Percentiles rank a stretch among this genome's conserved stretches.
Conservation (phyloP, 73 alveolate genomes). For the Paramecium sonneborni region DNA sequence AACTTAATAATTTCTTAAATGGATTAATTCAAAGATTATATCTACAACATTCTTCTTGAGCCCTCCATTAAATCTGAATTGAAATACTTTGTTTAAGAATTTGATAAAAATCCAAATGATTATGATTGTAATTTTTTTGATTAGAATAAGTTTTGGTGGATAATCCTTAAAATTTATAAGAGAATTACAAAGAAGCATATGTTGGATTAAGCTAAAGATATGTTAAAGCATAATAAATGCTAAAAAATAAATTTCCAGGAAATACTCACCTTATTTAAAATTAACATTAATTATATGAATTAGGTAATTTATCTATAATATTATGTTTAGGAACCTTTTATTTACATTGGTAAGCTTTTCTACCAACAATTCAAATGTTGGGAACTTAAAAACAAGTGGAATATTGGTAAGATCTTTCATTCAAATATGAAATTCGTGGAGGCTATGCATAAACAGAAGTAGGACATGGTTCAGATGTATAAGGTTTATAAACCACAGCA, state of each 20-base stretch:
- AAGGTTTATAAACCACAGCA: conserved; percentile 67
- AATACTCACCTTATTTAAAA: neutral
- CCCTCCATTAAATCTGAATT: neutral
- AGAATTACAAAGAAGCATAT: neutral
- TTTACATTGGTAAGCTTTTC: neutral
- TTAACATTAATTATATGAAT: neutral
- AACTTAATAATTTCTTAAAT: neutral
- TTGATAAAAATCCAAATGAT: neutral
- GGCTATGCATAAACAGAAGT: conserved; percentile 74
- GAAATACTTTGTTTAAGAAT: neutral
- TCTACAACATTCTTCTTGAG: neutral
- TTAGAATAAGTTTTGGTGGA: neutral
- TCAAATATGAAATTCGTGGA: conserved; percentile 58
- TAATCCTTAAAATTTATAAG: neutral
- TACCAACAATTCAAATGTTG: conserved; percentile 12
- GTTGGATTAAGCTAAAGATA: neutral
- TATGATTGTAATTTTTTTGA: neutral
- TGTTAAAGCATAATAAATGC: neutral
- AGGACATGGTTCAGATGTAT: conserved; percentile 78
- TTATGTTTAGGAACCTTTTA: neutral
- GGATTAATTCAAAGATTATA: neutral
- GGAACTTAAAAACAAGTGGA: conserved; percentile 71
- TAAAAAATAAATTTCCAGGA: neutral
- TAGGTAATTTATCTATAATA: neutral
- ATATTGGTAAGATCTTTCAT: conserved; percentile 57